Evolutionary conservation across 164 flowering plant genomes (phyloP).

Genomic region (Annona squamosa): DNA sequence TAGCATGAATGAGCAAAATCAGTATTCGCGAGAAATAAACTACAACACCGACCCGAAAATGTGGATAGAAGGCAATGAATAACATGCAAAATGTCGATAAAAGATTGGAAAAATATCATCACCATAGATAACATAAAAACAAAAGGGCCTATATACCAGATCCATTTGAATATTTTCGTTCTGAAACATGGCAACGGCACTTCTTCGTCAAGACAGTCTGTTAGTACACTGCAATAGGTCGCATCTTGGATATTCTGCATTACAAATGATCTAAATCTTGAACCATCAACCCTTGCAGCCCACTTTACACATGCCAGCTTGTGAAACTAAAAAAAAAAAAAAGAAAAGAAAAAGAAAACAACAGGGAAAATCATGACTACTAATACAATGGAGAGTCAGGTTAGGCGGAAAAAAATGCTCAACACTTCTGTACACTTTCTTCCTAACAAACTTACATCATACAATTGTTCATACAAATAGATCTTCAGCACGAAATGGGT

Average conservation of each 20-base stretch:
- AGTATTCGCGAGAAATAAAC: too few species aligned
- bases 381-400: not conserved
- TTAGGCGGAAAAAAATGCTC: not conserved
- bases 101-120: too few species aligned
- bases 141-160: too few species aligned
- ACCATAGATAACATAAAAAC: too few species aligned
- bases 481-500: not conserved
- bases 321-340: not conserved
- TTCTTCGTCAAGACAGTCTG: too few species aligned
- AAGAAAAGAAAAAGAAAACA: too few species aligned
- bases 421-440: not conserved
- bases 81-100: too few species aligned
- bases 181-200: too few species aligned
- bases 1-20: too few species aligned
- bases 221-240: not conserved
- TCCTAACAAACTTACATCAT: not conserved
- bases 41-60: too few species aligned
- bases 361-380: slow-evolving; percentile 2
- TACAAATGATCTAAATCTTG: not conserved
- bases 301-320: not conserved
- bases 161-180: too few species aligned
- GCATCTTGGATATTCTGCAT: not conserved
- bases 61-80: too few species aligned
- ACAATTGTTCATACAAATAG: not conserved
- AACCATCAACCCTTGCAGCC: not conserved